phyloP scores from a whole-genome alignment of 345 rosid species.

The Kernera saxatilis region DNA sequence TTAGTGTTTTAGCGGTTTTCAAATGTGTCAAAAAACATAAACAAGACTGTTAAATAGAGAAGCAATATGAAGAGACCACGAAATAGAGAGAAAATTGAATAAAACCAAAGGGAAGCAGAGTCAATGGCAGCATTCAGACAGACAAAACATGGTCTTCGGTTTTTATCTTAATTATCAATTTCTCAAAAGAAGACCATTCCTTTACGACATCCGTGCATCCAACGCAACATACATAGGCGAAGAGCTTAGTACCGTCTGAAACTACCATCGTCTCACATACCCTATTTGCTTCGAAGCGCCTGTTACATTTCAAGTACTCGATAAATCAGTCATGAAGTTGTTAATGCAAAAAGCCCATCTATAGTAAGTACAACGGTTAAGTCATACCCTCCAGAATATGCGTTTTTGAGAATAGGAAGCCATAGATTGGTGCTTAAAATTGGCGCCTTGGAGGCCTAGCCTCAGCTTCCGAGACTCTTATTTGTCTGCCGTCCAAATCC shows the following conservation, averaged over 20 bases:
- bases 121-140: constrained; percentile 29
- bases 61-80: background rate
- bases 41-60: background rate
- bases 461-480: constrained; percentile 86
- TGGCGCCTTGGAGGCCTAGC: constrained; percentile 78
- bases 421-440: constrained; percentile 40
- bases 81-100: constrained; percentile 6
- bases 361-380: background rate
- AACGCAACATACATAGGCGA: constrained; percentile 6
- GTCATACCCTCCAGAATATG: constrained; percentile 32
- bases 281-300: constrained; percentile 23
- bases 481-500: constrained; percentile 87
- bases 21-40: background rate
- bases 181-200: constrained; percentile 17
- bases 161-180: constrained; percentile 10
- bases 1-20: background rate
- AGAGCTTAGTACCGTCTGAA: constrained; percentile 18
- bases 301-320: constrained; percentile 2
- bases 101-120: constrained; percentile 23
- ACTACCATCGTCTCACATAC: constrained; percentile 29
- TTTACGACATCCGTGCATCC: constrained; percentile 21
- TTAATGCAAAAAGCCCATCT: background rate
- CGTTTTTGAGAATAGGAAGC: constrained; percentile 22
- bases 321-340: background rate
- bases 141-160: constrained; percentile 18